Conservation (phyloP, 1,284 basidiomycete genomes). For the Trametes hirsuta region DNA sequence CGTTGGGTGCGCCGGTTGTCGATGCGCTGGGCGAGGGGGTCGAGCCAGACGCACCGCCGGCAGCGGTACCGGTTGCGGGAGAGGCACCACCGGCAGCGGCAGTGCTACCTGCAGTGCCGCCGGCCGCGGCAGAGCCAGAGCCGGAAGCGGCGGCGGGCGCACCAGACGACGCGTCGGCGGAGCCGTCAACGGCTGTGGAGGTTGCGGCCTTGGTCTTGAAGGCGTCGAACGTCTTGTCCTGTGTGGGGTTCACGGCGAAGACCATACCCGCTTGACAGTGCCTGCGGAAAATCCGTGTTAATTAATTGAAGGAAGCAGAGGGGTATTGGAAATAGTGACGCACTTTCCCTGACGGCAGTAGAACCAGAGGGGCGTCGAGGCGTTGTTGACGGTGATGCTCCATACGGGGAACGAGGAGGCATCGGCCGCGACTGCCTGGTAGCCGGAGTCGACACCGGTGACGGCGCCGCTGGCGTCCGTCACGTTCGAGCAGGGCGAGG, state of each 20-base stretch:
- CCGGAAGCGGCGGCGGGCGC: conserved; percentile 23
- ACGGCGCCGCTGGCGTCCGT: conserved; percentile 28
- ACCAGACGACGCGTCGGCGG: conserved; percentile 11
- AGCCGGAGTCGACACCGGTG: conserved; percentile 48
- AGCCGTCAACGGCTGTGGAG: conserved; percentile 20
- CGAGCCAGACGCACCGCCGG: conserved; percentile 23
- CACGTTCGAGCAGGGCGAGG: conserved; percentile 44
- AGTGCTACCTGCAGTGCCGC: neutral
- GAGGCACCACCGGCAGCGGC: conserved; percentile 3
- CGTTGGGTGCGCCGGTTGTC: conserved; percentile 17
- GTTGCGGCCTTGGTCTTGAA: conserved; percentile 44
- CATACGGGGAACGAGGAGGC: conserved; percentile 37
- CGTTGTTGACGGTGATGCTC: conserved; percentile 41
- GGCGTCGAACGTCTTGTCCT: conserved; percentile 31
- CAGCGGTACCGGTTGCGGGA: conserved; percentile 3
- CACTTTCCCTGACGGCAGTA: conserved; percentile 43
- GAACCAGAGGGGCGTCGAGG: conserved; percentile 44
- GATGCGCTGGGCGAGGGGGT: conserved; percentile 24
- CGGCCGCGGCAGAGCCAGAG: conserved; percentile 17
- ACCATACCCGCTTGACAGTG: conserved; percentile 46
- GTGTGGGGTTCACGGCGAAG: conserved; percentile 43
- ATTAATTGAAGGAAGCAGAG: neutral
- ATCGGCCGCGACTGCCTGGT: conserved; percentile 37
- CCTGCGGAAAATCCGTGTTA: conserved; percentile 20
- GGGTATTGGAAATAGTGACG: conserved; percentile 1